These are phyloP conservation scores for Graphium sp. DNA, from an alignment of 2,329 filamentous ascomycete genomes.

Conservation along the genomic window DNA sequence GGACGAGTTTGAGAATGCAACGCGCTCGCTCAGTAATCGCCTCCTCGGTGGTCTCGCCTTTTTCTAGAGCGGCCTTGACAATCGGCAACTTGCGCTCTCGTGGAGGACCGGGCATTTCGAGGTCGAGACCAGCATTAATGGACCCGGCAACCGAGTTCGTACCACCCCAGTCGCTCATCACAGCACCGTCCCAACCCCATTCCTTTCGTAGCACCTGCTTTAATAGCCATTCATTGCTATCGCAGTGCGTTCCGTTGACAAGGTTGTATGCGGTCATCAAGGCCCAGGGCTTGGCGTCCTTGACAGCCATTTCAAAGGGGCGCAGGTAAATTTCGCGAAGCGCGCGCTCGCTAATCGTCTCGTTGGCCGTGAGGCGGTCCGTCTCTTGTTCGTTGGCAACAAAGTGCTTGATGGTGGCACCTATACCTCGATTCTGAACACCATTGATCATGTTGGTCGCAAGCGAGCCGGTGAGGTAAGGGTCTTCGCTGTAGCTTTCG, in stretches of 20 bases:
- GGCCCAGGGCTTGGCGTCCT: constrained; percentile 21
- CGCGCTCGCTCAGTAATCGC: constrained; percentile 12
- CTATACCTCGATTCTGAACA: constrained; percentile 22
- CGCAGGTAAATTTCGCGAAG: constrained; percentile 22
- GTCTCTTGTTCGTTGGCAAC: constrained; percentile 23
- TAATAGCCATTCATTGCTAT: constrained; percentile 19
- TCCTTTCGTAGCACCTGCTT: constrained; percentile 20
- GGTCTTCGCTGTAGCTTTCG: constrained; percentile 29
- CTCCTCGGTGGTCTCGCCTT: constrained; percentile 8
- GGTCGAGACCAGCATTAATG: constrained; percentile 13
- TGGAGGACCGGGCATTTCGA: constrained; percentile 20
- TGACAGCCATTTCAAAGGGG: constrained; percentile 25
- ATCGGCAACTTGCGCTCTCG: constrained; percentile 9
- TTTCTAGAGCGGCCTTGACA: constrained; percentile 9
- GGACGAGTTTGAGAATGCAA: constrained; percentile 13
- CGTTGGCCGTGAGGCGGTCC: constrained; percentile 12
- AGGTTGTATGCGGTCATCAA: constrained; percentile 30
- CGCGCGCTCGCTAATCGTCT: constrained; percentile 12
- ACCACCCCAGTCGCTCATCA: constrained; percentile 29
- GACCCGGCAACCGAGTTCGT: constrained; percentile 16
- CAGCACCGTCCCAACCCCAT: constrained; percentile 25
- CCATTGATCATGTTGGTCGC: constrained; percentile 24
- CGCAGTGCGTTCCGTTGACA: constrained; percentile 25
- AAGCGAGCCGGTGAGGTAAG: constrained; percentile 24
- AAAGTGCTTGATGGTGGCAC: constrained; percentile 27